A percentile compares a stretch with the other conserved stretches of the same genome.
Evolutionary conservation across 345 rosid genomes (phyloP).

Genomic region (Eucalyptus paniculata): DNA sequence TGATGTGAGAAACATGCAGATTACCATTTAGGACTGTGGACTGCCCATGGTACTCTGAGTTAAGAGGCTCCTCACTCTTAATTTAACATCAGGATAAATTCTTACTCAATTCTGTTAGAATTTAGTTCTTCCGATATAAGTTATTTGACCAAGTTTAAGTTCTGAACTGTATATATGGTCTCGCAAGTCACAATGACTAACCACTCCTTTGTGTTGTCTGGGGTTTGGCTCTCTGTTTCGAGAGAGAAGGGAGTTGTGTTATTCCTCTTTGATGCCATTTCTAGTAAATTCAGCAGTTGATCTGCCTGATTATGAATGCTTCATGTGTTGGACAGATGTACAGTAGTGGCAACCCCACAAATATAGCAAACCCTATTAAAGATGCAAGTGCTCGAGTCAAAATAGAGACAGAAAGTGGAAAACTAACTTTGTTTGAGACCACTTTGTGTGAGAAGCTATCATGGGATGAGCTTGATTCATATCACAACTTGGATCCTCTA

Average conservation of each 20-base stretch:
- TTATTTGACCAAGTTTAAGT: not conserved
- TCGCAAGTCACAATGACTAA: not conserved
- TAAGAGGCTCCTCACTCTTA: not conserved
- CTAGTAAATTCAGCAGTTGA: not conserved
- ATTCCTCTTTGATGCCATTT: not conserved
- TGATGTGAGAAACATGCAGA: not conserved
- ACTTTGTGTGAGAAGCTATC: slow-evolving; percentile 25
- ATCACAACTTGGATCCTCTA: slow-evolving; percentile 14
- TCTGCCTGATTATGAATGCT: not conserved
- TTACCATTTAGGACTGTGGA: not conserved
- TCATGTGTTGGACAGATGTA: slow-evolving; percentile 15
- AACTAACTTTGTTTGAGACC: slow-evolving; percentile 25
- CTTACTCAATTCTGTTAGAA: not conserved
- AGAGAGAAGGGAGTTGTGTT: not conserved
- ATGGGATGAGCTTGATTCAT: slow-evolving; percentile 10
- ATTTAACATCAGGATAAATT: not conserved
- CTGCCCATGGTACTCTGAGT: not conserved
- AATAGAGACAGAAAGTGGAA: slow-evolving; percentile 24
- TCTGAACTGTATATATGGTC: not conserved
- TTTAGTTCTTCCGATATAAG: not conserved
- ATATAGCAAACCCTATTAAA: slow-evolving; percentile 36
- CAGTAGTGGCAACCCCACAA: slow-evolving; percentile 41
- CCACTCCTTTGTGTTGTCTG: not conserved
- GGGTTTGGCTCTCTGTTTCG: not conserved
- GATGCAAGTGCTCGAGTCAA: slow-evolving; percentile 27